These are phyloP conservation scores for Colletotrichum sp. DNA, from an alignment of 2,329 filamentous ascomycete genomes.

Conservation along the genomic window DNA sequence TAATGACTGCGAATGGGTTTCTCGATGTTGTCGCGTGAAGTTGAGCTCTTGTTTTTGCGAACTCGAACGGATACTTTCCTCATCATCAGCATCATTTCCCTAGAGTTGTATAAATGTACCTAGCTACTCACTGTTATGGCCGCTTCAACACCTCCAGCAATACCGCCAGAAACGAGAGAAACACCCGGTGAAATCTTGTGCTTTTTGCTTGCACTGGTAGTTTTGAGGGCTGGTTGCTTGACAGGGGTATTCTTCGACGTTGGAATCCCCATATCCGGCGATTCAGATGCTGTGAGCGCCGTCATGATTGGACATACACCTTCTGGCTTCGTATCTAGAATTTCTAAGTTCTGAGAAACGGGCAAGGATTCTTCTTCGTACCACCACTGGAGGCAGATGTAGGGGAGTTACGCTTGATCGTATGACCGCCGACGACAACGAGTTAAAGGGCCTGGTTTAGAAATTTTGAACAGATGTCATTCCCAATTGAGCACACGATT, in stretches of 20 bases:
- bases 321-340: background rate
- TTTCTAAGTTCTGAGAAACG: background rate
- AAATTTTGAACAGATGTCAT: background rate
- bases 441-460: background rate
- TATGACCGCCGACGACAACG: background rate
- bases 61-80: conserved; percentile 68
- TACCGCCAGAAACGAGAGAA: conserved; percentile 53
- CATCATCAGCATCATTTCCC: background rate
- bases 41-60: conserved; percentile 69
- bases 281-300: background rate
- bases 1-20: conserved; percentile 63
- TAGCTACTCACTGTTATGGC: conserved; percentile 44
- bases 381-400: background rate
- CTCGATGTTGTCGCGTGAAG: conserved; percentile 43
- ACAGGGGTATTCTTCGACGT: background rate
- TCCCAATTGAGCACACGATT: background rate
- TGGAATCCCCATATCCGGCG: background rate
- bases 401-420: background rate
- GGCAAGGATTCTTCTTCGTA: background rate
- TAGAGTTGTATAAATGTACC: background rate
- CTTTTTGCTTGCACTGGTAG: background rate
- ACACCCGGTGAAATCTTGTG: conserved; percentile 39
- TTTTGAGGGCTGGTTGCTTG: background rate
- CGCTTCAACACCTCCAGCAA: conserved; percentile 59
- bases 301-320: background rate